Base-by-base conservation (phyloP, 371 early-diverging fungal species). In the Mucor plumbeus region DNA sequence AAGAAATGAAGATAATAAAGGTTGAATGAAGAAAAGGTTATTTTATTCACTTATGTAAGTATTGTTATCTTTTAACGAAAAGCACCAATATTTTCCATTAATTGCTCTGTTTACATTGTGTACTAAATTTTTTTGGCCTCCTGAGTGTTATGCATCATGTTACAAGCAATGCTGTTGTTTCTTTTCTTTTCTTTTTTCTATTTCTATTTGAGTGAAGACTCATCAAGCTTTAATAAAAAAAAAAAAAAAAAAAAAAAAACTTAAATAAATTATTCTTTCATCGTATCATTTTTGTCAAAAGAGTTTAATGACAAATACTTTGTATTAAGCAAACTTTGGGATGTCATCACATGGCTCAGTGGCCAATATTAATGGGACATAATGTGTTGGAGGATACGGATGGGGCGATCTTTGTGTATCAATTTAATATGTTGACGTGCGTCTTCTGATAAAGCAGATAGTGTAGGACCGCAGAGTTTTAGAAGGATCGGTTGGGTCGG, bases 371-470 rank as follows among this genome's bases (percentile, higher is more conserved):
- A 36, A 63, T 63, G 10, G 63, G 55, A 54, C 41, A 63, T 54
- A 63, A 55, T 54, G 63, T 54, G 63, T 55, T 31, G 63, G 55
- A 63, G 63, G 41, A 63, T 15, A 54, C 63, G 6, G 55, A 53
- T 63, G 10, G 40, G 56, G 41, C n/a, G 41, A 41, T 17, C 43
- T 63, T 41, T 54, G 63, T 54, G 55, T 63, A 53, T 63, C 9
- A 63, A 63, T 63, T 55, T 63, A 31, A 40, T 63, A 63, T 63
- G 55, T 63, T 63, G 63, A 63, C 41, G 63, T 63, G 55, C 55
- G 26, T 47, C 50, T 61, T 48, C 26, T 39, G 43, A 59, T 59
- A 55, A 31, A 55, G 55, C 35, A 35, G 55, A 55, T 33, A 55
- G 33, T 33, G 21, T 55, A 33, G 35, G 55, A 13, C 55, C 35